Base-by-base conservation (phyloP, 345 rosid species). In the Gynandropsis gynandra region DNA sequence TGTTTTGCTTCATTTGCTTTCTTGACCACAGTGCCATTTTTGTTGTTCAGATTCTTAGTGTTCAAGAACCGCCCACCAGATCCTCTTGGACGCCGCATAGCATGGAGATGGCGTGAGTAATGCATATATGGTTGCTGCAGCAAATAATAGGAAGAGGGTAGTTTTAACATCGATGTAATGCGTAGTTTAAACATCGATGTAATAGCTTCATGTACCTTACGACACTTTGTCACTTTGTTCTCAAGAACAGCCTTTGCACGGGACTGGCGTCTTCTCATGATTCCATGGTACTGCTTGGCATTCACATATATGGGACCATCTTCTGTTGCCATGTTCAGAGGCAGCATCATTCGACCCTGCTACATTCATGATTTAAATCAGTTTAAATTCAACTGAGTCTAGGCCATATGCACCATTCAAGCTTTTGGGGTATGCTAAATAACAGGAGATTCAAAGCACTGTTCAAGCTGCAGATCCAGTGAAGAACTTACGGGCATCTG, bases 41-140 rank as follows among this genome's bases (percentile, higher is more conserved):
- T 74, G 12, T 35, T 20, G 45, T 58, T 58, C 20, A 16, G 35
- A 46, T 18, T 62, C 64, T 76, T 84, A 0, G 80, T 52, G 64
- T 87, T 92, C 82, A 92, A 59, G 80, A 92, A 92, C 48, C 98
- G 86, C n/a, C 98, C 98, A 9, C 98, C 97, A 0, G 74, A 77
- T 51, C 98, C 98, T 71, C 98, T 83, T 46, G 95, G 97, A 41
- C 95, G 89, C 41, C 96, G 95, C 82, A 92, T 66, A 50, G 98
- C 98, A 52, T 92, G 96, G 35, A 81, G 88, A 69, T 87, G 96
- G 49, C 98, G 89, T 0, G 98, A 92, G 10, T 78, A 50, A 54
- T 92, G 98, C 95, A 80, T 85, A 58, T 82, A 92, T 15, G 89
- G 86, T 24, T 24, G 29, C 95, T 92, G 79, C 17, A 24, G 47